Evolutionary conservation across 805 yeast genomes (phyloP).

Genomic region (Candida montana): DNA sequence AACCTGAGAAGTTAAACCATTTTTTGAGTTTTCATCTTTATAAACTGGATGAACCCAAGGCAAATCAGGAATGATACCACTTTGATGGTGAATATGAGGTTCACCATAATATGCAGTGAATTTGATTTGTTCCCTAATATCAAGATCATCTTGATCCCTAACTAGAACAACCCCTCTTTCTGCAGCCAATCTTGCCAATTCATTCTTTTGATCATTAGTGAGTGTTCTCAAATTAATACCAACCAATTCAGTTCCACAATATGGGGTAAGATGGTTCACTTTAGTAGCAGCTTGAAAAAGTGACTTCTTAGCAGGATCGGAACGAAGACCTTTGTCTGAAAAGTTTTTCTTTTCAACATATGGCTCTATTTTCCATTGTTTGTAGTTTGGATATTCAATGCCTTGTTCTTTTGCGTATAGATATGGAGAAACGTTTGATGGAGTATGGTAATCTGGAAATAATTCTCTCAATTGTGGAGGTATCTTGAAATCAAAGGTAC

Average conservation of each 20-base stretch:
- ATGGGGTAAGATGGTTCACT: conserved; percentile 3
- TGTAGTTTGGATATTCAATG: background rate
- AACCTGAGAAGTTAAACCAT: background rate
- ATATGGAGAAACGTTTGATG: background rate
- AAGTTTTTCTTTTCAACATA: background rate
- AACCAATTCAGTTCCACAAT: conserved; percentile 38
- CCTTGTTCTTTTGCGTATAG: background rate
- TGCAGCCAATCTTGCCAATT: conserved; percentile 62
- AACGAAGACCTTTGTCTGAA: background rate
- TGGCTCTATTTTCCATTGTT: background rate
- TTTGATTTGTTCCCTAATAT: conserved; percentile 41
- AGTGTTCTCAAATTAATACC: conserved; percentile 57
- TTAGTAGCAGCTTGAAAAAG: background rate
- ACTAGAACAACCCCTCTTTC: conserved; percentile 66
- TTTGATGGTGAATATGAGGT: conserved; percentile 67
- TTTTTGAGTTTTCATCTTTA: conserved; percentile 24
- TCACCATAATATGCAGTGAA: conserved; percentile 57
- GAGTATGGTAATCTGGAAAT: background rate
- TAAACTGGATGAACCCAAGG: conserved; percentile 59
- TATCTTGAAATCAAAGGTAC: background rate
- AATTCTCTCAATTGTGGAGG: background rate
- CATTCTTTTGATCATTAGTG: conserved; percentile 52
- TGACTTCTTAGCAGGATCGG: background rate
- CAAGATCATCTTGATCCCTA: conserved; percentile 57
- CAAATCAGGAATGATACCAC: conserved; percentile 52